Evolutionary conservation across 352 stramenopile species (phyloP).

Genomic region (Phytophthora macrochlamydospora): DNA sequence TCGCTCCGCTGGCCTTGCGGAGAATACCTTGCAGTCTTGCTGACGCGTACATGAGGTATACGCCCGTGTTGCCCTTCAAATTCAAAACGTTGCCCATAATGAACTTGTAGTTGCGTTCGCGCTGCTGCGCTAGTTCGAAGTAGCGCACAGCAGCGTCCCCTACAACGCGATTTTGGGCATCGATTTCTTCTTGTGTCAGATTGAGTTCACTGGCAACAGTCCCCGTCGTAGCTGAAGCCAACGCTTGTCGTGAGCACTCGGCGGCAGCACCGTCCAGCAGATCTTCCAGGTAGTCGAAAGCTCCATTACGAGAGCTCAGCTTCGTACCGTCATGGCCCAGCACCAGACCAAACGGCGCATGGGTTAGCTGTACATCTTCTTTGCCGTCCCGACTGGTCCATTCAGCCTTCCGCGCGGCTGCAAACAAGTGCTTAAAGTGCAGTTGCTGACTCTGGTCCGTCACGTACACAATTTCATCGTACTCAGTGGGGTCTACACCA

Average conservation of each 20-base stretch:
- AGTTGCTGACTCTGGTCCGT: constrained; percentile 82
- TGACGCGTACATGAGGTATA: constrained; percentile 86
- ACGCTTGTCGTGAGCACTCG: constrained; percentile 68
- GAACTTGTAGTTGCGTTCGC: constrained; percentile 88
- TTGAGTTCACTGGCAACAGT: constrained; percentile 25
- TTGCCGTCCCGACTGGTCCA: constrained; percentile 41
- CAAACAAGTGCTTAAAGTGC: constrained; percentile 84
- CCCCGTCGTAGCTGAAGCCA: constrained; percentile 42
- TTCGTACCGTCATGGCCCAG: constrained; percentile 79
- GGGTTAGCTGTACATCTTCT: constrained; percentile 58
- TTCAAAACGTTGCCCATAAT: constrained; percentile 82
- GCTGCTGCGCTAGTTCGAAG: constrained; percentile 85
- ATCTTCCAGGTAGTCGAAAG: constrained; percentile 79
- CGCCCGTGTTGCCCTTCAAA: constrained; percentile 83
- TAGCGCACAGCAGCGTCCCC: constrained; percentile 83
- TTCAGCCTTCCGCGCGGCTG: constrained; percentile 53
- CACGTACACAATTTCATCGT: constrained; percentile 85
- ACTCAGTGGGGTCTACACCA: constrained; percentile 61
- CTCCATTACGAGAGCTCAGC: constrained; percentile 82
- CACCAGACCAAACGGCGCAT: constrained; percentile 83
- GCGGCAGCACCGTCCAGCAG: constrained; percentile 65
- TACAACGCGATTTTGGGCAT: constrained; percentile 55
- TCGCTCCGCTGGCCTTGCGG: constrained; percentile 47
- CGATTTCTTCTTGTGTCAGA: constrained; percentile 27
- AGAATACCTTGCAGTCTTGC: constrained; percentile 78